Conservation (phyloP, 805 yeast species). For the Saturnispora sekii region DNA sequence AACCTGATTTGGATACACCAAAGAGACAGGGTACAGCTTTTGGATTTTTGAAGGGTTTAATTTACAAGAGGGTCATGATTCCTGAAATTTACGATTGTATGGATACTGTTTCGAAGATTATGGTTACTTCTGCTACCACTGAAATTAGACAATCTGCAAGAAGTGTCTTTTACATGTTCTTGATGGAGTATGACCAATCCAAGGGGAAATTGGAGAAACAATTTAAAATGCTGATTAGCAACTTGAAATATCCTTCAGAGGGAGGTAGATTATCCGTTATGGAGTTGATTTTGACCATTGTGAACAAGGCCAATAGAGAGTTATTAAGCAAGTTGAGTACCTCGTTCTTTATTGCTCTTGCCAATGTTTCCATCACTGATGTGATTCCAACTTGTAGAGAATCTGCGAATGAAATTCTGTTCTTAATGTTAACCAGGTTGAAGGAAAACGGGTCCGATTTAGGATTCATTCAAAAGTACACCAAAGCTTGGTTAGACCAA, state of each 20-base stretch:
- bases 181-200: slow-evolving; percentile 94
- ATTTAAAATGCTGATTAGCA: slow-evolving; percentile 68
- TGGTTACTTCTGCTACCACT: slow-evolving; percentile 82
- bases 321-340: slow-evolving; percentile 52
- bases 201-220: slow-evolving; percentile 75
- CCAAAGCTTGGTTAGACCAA: slow-evolving; percentile 56
- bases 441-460: slow-evolving; percentile 20
- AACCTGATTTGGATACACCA: slow-evolving; percentile 87
- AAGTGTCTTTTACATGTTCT: slow-evolving; percentile 69
- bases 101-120: slow-evolving; percentile 69
- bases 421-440: slow-evolving; percentile 43
- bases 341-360: slow-evolving; percentile 75
- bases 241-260: slow-evolving; percentile 75
- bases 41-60: slow-evolving; percentile 69
- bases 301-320: slow-evolving; percentile 54
- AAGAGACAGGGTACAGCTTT: slow-evolving; percentile 82
- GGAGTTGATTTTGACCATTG: slow-evolving; percentile 69
- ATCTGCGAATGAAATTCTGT: slow-evolving; percentile 59
- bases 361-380: slow-evolving; percentile 71
- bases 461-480: slow-evolving; percentile 32
- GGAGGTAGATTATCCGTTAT: slow-evolving; percentile 83
- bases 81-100: slow-evolving; percentile 88
- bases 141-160: slow-evolving; percentile 81
- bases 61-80: slow-evolving; percentile 60
- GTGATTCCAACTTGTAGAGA: slow-evolving; percentile 73